These are phyloP conservation scores for Blepharisma undulans DNA, from an alignment of 169 alveolate species.

Conservation along the genomic window DNA sequence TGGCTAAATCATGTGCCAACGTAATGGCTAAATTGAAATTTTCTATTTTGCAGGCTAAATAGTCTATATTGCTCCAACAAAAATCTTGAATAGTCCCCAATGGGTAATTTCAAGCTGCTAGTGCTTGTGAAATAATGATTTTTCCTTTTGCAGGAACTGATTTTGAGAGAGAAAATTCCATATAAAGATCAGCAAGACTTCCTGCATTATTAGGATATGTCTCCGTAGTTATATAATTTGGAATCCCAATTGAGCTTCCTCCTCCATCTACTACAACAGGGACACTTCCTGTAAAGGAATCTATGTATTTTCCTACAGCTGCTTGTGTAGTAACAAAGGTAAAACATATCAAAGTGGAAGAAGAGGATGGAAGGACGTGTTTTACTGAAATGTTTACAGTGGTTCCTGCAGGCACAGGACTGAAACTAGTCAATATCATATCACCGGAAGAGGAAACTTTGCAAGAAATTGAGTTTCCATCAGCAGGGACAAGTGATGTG, in stretches of 20 bases:
- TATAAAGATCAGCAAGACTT: neutral
- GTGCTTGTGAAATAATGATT: neutral
- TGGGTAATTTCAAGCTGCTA: neutral
- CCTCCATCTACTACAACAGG: neutral
- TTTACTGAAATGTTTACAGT: neutral
- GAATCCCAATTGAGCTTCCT: neutral
- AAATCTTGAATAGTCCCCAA: neutral
- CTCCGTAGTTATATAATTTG: neutral
- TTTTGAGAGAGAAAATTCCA: neutral
- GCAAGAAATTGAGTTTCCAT: neutral
- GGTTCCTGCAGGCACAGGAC: neutral
- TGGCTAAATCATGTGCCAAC: neutral
- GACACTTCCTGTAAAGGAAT: neutral
- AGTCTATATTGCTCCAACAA: neutral
- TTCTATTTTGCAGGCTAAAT: neutral
- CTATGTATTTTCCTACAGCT: neutral
- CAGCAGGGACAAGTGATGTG: neutral
- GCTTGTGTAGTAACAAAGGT: neutral
- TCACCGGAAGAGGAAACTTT: neutral
- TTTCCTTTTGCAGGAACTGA: neutral
- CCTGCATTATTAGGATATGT: neutral
- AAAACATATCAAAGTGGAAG: neutral
- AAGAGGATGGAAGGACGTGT: neutral
- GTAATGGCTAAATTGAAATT: neutral
- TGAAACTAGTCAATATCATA: neutral